phyloP scores from a whole-genome alignment of 2,329 filamentous ascomycete genomes.

The Cladophialophora exuberans region DNA sequence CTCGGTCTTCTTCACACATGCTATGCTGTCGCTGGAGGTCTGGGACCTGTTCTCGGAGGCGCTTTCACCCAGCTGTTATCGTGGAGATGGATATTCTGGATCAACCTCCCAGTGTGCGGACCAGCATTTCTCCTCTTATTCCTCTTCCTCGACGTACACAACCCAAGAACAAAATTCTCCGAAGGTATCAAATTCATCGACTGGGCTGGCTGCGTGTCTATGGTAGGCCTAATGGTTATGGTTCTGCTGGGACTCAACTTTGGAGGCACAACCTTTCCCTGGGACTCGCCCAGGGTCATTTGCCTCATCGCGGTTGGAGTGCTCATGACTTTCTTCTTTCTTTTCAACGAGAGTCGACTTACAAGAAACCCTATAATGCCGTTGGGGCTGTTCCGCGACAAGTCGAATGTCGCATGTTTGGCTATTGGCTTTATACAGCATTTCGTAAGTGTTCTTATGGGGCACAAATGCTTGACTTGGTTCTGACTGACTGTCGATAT shows the following conservation, averaged over 20 bases:
- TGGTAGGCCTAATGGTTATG: conserved; percentile 83
- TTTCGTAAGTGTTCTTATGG: conserved; percentile 51
- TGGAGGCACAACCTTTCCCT: conserved; percentile 74
- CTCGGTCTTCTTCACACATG: conserved; percentile 56
- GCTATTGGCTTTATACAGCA: conserved; percentile 52
- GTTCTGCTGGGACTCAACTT: conserved; percentile 83
- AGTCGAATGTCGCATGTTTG: conserved; percentile 54
- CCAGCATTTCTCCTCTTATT: conserved; percentile 53
- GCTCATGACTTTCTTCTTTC: conserved; percentile 65
- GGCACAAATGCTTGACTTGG: neutral
- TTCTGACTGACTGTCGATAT: neutral
- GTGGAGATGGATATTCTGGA: conserved; percentile 61
- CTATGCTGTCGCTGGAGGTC: conserved; percentile 58
- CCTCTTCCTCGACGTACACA: conserved; percentile 58
- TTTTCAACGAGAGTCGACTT: conserved; percentile 71
- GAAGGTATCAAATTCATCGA: conserved; percentile 47
- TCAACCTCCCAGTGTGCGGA: conserved; percentile 57
- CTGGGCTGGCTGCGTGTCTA: conserved; percentile 61
- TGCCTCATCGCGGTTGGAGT: conserved; percentile 76
- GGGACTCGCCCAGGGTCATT: conserved; percentile 73
- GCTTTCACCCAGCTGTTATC: conserved; percentile 47
- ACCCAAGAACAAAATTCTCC: conserved; percentile 53
- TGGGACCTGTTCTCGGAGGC: conserved; percentile 58
- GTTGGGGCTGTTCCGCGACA: conserved; percentile 66
- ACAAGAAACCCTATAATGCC: conserved; percentile 80